A percentile compares a stretch with the other conserved stretches of the same genome.
Conservation (phyloP, 352 stramenopile species). For the Achlya hypogyna region DNA sequence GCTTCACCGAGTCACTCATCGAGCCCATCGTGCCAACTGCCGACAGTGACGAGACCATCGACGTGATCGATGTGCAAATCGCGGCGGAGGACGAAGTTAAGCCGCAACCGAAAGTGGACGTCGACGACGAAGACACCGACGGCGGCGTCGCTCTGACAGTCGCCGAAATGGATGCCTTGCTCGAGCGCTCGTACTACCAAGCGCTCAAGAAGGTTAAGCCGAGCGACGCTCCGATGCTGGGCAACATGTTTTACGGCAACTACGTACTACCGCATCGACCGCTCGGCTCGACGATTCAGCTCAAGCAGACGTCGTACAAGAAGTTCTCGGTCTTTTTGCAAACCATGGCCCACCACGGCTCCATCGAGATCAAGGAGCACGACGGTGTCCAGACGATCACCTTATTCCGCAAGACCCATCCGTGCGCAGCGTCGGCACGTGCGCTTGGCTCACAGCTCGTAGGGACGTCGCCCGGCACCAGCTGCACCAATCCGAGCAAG, state of each 20-base stretch:
- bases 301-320: slow-evolving; percentile 77
- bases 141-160: slow-evolving; percentile 29
- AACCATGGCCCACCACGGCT: slow-evolving; percentile 41
- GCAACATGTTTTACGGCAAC: slow-evolving; percentile 61
- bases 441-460: neutral
- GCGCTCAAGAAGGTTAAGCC: slow-evolving; percentile 56
- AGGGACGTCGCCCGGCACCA: slow-evolving; percentile 5
- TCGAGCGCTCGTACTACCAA: slow-evolving; percentile 53
- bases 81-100: slow-evolving; percentile 35
- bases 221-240: slow-evolving; percentile 69
- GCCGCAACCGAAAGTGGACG: slow-evolving; percentile 1
- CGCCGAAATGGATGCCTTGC: slow-evolving; percentile 67
- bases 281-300: slow-evolving; percentile 43
- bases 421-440: slow-evolving; percentile 29
- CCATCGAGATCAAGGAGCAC: slow-evolving; percentile 52
- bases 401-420: slow-evolving; percentile 44
- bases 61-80: slow-evolving; percentile 20
- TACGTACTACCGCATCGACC: slow-evolving; percentile 54
- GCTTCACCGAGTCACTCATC: slow-evolving; percentile 23
- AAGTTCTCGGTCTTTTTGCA: slow-evolving; percentile 71
- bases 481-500: slow-evolving; percentile 1
- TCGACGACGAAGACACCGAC: slow-evolving; percentile 18
- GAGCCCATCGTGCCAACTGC: slow-evolving; percentile 25
- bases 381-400: slow-evolving; percentile 76
- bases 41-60: slow-evolving; percentile 27